phyloP scores from a whole-genome alignment of 1,139 yeast species.

The Saccharomyces uvarum region DNA sequence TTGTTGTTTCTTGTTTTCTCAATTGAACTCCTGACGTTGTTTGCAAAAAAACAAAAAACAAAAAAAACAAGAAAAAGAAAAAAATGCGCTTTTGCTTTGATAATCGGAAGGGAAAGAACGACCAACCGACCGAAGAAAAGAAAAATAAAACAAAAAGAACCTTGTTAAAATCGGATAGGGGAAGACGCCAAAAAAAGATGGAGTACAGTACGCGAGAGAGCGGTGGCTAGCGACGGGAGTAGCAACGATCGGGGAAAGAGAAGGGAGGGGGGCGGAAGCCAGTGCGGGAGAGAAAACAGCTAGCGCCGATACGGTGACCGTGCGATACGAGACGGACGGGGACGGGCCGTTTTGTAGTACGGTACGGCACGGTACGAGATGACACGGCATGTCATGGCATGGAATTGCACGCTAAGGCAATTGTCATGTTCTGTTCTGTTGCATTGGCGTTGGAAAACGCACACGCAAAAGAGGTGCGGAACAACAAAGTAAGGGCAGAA shows the following conservation, averaged over 20 bases:
- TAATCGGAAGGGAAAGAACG: background rate
- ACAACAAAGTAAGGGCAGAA: background rate
- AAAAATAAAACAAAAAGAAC: background rate
- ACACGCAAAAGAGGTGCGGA: background rate
- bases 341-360: too few relatives aligned
- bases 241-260: background rate
- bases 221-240: slow-evolving; percentile 1
- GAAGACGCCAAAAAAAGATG: slow-evolving; percentile 1
- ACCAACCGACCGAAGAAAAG: background rate
- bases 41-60: background rate
- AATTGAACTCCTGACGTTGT: background rate
- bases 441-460: background rate
- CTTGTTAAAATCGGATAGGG: background rate
- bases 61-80: background rate
- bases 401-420: background rate
- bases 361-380: background rate
- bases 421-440: background rate
- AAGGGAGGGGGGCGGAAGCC: background rate
- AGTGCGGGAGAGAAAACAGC: background rate
- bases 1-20: background rate
- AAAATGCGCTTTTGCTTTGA: slow-evolving; percentile 1
- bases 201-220: background rate
- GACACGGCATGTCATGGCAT: background rate
- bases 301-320: background rate
- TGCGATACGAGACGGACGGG: background rate